Evolutionary conservation across 768 basidiomycete genomes (phyloP).

Genomic region (Scleroderma citrinum): DNA sequence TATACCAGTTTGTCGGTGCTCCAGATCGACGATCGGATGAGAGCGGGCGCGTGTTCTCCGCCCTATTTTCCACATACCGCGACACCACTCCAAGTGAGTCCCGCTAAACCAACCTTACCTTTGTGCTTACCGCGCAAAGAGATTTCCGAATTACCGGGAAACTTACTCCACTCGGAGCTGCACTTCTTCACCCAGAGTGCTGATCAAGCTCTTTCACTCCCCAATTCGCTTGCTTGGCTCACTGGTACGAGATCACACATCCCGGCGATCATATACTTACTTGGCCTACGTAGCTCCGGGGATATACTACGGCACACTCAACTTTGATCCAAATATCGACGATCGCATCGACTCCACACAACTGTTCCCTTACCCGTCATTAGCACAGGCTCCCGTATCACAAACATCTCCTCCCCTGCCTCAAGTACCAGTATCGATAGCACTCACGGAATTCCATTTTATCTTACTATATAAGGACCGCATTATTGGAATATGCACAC

Average conservation of each 20-base stretch:
- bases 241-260: conserved; percentile 50
- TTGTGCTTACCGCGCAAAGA: conserved; percentile 43
- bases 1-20: conserved; percentile 83
- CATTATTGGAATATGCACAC: conserved; percentile 67
- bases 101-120: conserved; percentile 4
- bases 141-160: conserved; percentile 86
- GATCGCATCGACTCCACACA: conserved; percentile 74
- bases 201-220: conserved; percentile 61
- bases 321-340: conserved; percentile 62
- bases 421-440: conserved; percentile 66
- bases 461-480: conserved; percentile 77
- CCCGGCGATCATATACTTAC: conserved; percentile 1
- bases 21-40: conserved; percentile 70
- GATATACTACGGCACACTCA: conserved; percentile 78
- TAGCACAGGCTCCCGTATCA: conserved; percentile 26
- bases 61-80: conserved; percentile 66
- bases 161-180: conserved; percentile 68
- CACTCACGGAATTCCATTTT: conserved; percentile 90
- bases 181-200: conserved; percentile 73
- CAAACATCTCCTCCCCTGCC: conserved; percentile 11
- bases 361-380: conserved; percentile 68
- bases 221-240: conserved; percentile 84
- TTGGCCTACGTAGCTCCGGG: conserved; percentile 56
- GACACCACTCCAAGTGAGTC: conserved; percentile 76
- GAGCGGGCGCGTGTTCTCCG: conserved; percentile 65